These are phyloP conservation scores for Lentinula edodes DNA, from an alignment of 768 basidiomycete genomes.

Conservation along the genomic window DNA sequence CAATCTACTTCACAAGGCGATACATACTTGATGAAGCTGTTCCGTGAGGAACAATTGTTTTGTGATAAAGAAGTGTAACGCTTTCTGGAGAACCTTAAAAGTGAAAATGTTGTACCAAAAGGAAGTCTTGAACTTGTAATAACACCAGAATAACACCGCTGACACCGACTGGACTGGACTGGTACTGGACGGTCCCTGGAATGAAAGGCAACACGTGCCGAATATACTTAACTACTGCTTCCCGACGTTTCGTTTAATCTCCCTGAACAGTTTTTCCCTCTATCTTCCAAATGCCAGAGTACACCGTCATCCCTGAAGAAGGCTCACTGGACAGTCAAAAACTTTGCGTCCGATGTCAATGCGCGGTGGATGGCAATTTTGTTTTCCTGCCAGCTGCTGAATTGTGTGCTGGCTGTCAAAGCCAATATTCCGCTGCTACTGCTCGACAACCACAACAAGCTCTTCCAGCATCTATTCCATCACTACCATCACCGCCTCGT, in stretches of 20 bases:
- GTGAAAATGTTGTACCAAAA: too few species aligned
- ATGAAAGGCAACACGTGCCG: not conserved
- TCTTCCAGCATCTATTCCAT: conserved; percentile 18
- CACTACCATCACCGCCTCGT: conserved; percentile 5
- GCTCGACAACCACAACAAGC: conserved; percentile 13
- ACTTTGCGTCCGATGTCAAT: conserved; percentile 40
- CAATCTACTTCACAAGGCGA: too few species aligned
- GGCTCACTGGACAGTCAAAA: conserved; percentile 21
- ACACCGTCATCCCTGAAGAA: conserved; percentile 17
- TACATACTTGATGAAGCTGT: too few species aligned
- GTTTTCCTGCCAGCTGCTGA: conserved; percentile 21
- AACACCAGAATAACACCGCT: too few species aligned
- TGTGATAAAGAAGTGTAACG: too few species aligned
- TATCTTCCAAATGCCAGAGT: conserved; percentile 44
- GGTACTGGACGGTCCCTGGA: not conserved
- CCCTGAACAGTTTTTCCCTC: conserved; percentile 14
- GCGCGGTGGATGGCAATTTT: conserved; percentile 29
- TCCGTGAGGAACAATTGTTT: too few species aligned
- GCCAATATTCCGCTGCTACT: conserved; percentile 22
- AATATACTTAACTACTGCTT: not conserved
- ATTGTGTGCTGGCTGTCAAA: conserved; percentile 45
- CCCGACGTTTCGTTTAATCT: conserved; percentile 12
- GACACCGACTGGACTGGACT: not conserved
- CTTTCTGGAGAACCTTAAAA: not conserved
- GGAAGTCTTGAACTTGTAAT: too few species aligned